phyloP scores from a whole-genome alignment of 2,329 filamentous ascomycete species.

The Colletotrichum paranaense region DNA sequence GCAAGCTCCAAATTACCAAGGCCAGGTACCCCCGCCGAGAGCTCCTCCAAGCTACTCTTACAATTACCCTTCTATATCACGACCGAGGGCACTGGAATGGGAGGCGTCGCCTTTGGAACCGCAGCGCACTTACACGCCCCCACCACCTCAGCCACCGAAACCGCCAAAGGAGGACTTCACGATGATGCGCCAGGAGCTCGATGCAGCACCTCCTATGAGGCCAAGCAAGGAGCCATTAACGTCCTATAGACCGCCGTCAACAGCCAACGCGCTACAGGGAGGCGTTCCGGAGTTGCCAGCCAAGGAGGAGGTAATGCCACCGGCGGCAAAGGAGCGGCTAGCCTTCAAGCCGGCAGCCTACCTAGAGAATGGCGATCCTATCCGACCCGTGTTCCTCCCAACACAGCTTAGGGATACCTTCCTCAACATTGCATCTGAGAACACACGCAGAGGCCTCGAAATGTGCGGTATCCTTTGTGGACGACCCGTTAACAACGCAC shows the following conservation, averaged over 20 bases:
- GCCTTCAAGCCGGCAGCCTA: constrained; percentile 88
- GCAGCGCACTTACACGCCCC: constrained; percentile 30
- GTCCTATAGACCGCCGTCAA: constrained; percentile 14
- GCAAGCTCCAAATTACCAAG: constrained; percentile 38
- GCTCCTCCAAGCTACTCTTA: constrained; percentile 48
- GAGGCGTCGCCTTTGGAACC: constrained; percentile 41
- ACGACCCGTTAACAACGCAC: constrained; percentile 88
- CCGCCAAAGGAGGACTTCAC: constrained; percentile 44
- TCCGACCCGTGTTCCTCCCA: constrained; percentile 90
- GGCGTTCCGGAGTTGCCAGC: constrained; percentile 48
- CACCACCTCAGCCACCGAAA: constrained; percentile 45
- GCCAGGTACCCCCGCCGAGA: constrained; percentile 33
- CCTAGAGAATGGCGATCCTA: constrained; percentile 87
- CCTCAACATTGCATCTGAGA: constrained; percentile 76
- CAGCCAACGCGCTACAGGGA: background rate
- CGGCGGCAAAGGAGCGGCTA: constrained; percentile 67
- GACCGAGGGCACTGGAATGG: constrained; percentile 60
- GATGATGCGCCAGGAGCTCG: constrained; percentile 20
- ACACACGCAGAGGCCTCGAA: constrained; percentile 86
- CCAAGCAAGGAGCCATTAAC: constrained; percentile 30
- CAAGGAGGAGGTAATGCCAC: constrained; percentile 44
- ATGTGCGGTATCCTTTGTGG: constrained; percentile 96
- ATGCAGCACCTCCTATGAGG: constrained; percentile 22
- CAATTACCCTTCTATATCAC: constrained; percentile 68
- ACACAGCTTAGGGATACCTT: constrained; percentile 79